Evolutionary conservation across 2,329 filamentous ascomycete species (phyloP).

Genomic region (Tolypocladium cylindrosporum): DNA sequence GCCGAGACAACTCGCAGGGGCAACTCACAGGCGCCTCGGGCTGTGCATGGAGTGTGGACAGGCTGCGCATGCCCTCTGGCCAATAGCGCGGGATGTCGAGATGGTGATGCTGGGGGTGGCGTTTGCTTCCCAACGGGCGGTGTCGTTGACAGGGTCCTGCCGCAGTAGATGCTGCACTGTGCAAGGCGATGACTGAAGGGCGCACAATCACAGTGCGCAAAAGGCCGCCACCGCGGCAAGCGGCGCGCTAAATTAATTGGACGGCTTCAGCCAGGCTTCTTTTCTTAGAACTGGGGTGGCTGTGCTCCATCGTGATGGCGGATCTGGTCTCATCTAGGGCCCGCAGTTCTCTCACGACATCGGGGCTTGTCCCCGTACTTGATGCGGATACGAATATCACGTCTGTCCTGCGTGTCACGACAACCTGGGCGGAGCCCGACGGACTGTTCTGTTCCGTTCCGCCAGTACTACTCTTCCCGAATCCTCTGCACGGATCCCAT

Average conservation of each 20-base stretch:
- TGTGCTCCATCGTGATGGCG: neutral
- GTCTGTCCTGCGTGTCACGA: neutral
- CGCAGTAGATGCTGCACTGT: neutral
- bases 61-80: neutral
- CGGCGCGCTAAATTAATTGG: neutral
- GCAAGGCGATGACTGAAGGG: neutral
- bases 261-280: neutral
- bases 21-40: neutral
- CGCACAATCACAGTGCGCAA: neutral
- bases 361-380: neutral
- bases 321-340: neutral
- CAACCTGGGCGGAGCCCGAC: neutral
- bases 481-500: neutral
- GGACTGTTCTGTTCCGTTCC: neutral
- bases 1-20: neutral
- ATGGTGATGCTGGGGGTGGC: neutral
- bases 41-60: neutral
- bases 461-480: neutral
- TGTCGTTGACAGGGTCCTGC: neutral
- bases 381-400: neutral
- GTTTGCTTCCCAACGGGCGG: neutral
- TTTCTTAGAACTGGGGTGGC: neutral
- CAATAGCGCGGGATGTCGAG: neutral
- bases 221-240: neutral
- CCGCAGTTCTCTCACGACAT: neutral